Evolutionary conservation across 305 asterid genomes (phyloP).

Genomic region (Coffea humblotiana): DNA sequence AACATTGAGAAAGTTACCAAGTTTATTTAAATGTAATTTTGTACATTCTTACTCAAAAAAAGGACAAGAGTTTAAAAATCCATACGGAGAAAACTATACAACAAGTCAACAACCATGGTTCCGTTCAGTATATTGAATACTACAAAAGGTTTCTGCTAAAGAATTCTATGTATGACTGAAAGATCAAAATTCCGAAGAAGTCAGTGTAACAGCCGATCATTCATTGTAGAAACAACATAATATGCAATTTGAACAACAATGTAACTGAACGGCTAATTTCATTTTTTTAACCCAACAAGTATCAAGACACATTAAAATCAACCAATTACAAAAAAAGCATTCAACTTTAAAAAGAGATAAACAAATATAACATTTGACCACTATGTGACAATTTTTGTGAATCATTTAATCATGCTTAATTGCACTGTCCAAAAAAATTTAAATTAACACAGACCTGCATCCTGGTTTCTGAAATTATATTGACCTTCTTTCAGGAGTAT

Average conservation of each 20-base stretch:
- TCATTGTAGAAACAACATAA: background rate
- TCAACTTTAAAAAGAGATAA: background rate
- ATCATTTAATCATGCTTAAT: background rate
- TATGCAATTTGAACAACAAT: too few relatives aligned
- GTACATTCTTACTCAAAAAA: background rate
- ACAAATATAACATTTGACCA: background rate
- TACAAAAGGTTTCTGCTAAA: background rate
- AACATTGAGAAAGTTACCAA: background rate
- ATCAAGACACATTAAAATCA: too few relatives aligned
- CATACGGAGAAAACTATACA: background rate
- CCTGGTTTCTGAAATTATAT: background rate
- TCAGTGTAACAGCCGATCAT: background rate
- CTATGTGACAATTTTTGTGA: background rate
- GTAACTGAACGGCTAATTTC: too few relatives aligned
- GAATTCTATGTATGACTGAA: background rate
- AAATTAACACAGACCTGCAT: background rate
- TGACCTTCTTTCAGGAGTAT: background rate
- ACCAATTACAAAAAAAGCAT: too few relatives aligned
- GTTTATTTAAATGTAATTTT: background rate
- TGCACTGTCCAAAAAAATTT: background rate
- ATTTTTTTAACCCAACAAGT: too few relatives aligned
- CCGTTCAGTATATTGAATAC: background rate
- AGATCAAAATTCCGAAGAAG: background rate
- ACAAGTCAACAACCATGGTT: background rate
- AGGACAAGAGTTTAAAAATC: background rate